Conservation (phyloP, 208 protist species). For the Polymyxa betae region DNA sequence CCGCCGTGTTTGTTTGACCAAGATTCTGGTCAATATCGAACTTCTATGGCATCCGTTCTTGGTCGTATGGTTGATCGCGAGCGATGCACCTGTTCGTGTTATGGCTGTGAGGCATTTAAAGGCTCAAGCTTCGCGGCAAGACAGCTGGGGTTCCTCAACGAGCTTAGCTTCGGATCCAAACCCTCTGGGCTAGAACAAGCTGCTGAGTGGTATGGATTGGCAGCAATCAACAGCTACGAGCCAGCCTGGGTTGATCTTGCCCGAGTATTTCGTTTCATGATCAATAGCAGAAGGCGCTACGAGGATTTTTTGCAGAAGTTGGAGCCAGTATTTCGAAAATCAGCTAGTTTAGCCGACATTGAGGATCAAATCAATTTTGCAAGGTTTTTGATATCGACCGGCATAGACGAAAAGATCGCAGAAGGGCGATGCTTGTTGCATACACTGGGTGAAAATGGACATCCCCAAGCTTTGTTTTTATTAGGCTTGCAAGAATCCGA, state of each 20-base stretch:
- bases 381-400: neutral
- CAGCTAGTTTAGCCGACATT: neutral
- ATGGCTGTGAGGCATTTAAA: neutral
- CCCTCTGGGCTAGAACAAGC: neutral
- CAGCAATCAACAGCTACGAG: neutral
- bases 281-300: neutral
- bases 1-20: neutral
- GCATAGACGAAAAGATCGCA: neutral
- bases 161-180: neutral
- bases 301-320: neutral
- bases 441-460: neutral
- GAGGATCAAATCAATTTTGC: neutral
- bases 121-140: neutral
- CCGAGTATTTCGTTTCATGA: neutral
- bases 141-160: neutral
- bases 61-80: neutral
- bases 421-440: neutral
- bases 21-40: neutral
- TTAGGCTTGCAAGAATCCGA: neutral
- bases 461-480: neutral
- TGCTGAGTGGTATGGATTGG: neutral
- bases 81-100: neutral
- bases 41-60: neutral
- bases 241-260: neutral
- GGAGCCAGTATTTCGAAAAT: neutral